Evolutionary conservation across 306 rosid genomes (phyloP), one percentile per base, ranked within the genome.

Genomic region (Prunus kanzakura): DNA sequence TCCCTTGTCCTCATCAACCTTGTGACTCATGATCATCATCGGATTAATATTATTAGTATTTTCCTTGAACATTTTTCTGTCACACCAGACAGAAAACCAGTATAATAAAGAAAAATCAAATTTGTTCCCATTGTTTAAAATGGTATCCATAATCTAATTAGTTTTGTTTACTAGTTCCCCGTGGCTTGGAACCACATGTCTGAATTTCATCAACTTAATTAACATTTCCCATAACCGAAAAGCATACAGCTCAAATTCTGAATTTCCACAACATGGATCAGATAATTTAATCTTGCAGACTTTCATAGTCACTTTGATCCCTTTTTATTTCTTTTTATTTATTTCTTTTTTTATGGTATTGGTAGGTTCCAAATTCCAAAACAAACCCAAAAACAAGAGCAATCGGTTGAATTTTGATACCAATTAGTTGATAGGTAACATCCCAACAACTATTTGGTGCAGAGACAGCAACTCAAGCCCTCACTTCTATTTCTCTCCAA

Each of bases 361-460:
- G n/a, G 41, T 20, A 41, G 67, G 58, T 43, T 73, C 71, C 50
- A 73, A 62, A 67, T 76, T 27, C 47, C 30, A 71, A 25, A 65
- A 35, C n/a, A 67, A 72, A 52, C 11, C 29, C 50, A 3, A 61
- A 69, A 18, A 1, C 69, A 38, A 38, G 43, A 35, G 41, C 13
- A 43, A 76, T 38, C 30, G 13, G 63, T 79, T 79, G 64, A 77
- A 55, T 19, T 43, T 52, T 46, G 72, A 57, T 66, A 27, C 51
- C 14, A 25, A 47, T 77, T 84, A 77, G 84, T 80, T 79, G 96
- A 88, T 84, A 75, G 80, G 88, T 85, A 14, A 14, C 89, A 88
- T 86, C 89, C 81, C 93, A 91, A 88, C 97, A 61, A 86, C 92
- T 71, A 83, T 90, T 88, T 84, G 97, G 97, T 92, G 78, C 62